Percentiles rank a stretch among this genome's conserved stretches.
Evolutionary conservation across 768 basidiomycete genomes (phyloP).

Genomic region (Lactarius pseudohatsudake): DNA sequence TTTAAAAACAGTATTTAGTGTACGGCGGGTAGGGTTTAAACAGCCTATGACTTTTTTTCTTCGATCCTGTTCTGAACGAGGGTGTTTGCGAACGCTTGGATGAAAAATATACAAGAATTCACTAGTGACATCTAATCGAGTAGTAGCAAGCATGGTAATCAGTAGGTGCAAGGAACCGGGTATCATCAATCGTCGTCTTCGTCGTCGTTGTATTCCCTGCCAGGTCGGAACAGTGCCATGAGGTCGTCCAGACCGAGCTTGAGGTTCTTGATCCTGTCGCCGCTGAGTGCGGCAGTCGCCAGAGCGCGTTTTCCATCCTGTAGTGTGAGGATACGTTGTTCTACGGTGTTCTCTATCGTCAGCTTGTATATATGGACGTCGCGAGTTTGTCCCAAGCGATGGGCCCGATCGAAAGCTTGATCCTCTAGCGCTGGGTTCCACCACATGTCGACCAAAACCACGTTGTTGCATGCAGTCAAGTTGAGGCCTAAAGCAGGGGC

Average conservation of each 20-base stretch:
- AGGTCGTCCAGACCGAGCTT: slow-evolving; percentile 85
- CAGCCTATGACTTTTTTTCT: neutral
- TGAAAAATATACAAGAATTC: neutral
- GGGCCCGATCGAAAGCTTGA: slow-evolving; percentile 91
- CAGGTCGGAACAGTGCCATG: slow-evolving; percentile 70
- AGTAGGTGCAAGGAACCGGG: neutral
- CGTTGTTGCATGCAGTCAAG: slow-evolving; percentile 90
- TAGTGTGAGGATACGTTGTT: slow-evolving; percentile 85
- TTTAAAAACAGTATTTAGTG: neutral
- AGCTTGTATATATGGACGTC: slow-evolving; percentile 89
- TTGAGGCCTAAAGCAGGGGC: slow-evolving; percentile 63
- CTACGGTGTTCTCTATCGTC: slow-evolving; percentile 82
- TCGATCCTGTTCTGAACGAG: neutral
- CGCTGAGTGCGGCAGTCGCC: slow-evolving; percentile 80
- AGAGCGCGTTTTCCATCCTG: slow-evolving; percentile 90
- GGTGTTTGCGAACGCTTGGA: neutral
- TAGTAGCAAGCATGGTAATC: neutral
- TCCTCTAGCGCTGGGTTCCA: slow-evolving; percentile 94
- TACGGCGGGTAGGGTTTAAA: neutral
- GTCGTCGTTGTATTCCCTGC: slow-evolving; percentile 48
- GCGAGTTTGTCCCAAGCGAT: slow-evolving; percentile 85
- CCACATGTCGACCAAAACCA: slow-evolving; percentile 92
- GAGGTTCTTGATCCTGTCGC: slow-evolving; percentile 83
- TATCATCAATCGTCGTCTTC: slow-evolving; percentile 39
- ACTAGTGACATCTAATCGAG: neutral